Conservation (phyloP, 805 yeast genomes). For the Candida sakaeoensis region DNA sequence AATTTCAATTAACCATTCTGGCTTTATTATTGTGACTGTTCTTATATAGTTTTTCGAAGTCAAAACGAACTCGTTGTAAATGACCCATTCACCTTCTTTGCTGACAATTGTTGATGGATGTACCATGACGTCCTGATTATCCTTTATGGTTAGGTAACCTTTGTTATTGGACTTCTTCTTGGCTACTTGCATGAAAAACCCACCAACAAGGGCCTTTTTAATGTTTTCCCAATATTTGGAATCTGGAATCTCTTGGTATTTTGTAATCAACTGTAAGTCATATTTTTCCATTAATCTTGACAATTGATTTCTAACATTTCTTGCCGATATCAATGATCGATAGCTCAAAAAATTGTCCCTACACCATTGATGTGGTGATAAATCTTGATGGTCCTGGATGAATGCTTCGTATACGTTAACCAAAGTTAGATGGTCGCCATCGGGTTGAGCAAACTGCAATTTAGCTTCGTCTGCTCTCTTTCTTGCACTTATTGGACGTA, state of each 20-base stretch:
- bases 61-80: constrained; percentile 92
- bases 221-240: constrained; percentile 64
- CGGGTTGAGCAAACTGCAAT: constrained; percentile 82
- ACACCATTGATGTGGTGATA: constrained; percentile 81
- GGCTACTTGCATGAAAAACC: constrained; percentile 98
- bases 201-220: constrained; percentile 82
- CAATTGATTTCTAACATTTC: constrained; percentile 80
- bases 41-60: constrained; percentile 92
- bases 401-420: constrained; percentile 86
- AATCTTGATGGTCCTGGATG: constrained; percentile 60
- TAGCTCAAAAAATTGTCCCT: constrained; percentile 82
- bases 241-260: constrained; percentile 52
- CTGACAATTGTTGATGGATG: constrained; percentile 92
- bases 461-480: constrained; percentile 91
- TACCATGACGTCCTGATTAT: constrained; percentile 89
- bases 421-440: constrained; percentile 91
- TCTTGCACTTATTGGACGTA: constrained; percentile 84
- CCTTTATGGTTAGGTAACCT: constrained; percentile 89
- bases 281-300: constrained; percentile 77
- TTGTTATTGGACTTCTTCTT: constrained; percentile 80
- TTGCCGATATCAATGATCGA: constrained; percentile 83
- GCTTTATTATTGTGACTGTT: constrained; percentile 85
- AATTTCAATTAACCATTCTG: constrained; percentile 86
- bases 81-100: constrained; percentile 88
- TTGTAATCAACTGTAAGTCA: constrained; percentile 68